Evolutionary conservation across 169 alveolate genomes (phyloP).

Genomic region (Cryptosporidium andersoni): DNA sequence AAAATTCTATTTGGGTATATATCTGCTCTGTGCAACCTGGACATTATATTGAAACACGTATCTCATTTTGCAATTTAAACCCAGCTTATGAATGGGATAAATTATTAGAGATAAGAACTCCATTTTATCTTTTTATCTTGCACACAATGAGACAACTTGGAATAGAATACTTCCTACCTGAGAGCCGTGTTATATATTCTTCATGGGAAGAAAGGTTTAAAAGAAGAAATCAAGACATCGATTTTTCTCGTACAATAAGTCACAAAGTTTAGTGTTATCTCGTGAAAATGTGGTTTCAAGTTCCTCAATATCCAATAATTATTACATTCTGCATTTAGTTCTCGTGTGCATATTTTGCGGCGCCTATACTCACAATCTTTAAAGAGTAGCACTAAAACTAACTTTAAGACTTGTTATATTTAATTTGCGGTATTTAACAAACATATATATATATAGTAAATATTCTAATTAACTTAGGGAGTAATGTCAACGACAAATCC

Average conservation of each 20-base stretch:
- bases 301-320: too few species aligned
- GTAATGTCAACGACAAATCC: constrained; percentile 90
- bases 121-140: constrained; percentile 53
- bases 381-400: not conserved
- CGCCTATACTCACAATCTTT: not conserved
- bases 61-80: constrained; percentile 46
- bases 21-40: constrained; percentile 83
- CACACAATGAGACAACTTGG: constrained; percentile 55
- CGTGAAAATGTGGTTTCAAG: too few species aligned
- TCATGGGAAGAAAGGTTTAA: constrained; percentile 58
- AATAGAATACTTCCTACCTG: constrained; percentile 68
- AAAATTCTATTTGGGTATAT: constrained; percentile 77
- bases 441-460: not conserved
- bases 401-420: too few species aligned
- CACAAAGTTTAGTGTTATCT: too few species aligned
- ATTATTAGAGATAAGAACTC: constrained; percentile 62
- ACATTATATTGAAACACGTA: constrained; percentile 72
- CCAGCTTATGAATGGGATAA: constrained; percentile 69
- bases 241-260: not conserved
- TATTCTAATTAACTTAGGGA: not conserved
- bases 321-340: not conserved
- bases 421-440: not conserved
- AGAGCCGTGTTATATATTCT: constrained; percentile 44
- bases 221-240: constrained; percentile 25
- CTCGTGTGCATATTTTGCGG: not conserved